Evolutionary conservation across 2,329 filamentous ascomycete genomes (phyloP), one percentile per base, ranked within the genome.

Genomic region (Trichoderma aggressivum): DNA sequence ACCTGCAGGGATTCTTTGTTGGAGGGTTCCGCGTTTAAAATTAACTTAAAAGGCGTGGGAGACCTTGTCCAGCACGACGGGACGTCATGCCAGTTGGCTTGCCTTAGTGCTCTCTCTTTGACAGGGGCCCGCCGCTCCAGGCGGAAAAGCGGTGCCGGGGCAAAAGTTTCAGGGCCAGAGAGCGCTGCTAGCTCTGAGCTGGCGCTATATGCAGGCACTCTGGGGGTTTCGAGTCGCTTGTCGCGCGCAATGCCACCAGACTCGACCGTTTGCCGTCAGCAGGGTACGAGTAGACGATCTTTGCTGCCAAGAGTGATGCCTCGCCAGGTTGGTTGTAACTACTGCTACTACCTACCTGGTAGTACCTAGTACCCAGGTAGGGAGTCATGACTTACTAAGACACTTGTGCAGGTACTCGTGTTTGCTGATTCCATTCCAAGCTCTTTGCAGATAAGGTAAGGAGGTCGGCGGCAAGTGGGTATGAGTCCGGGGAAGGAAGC

Each of bases 1-100:
- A 5, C 26, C n/a, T 2, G 63, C 50, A 58, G 65, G 56, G 65
- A 36, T 36, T 47, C 62, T 68, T 68, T 47, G 65, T 21, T 60
- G 36, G 55, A 59, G 36, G 32, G 63, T 32, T 21, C 30, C 26
- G 55, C 64, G 53, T 34, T 68, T 50, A 60, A 59, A 60, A 50
- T 60, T 68, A 68, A 58, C 36, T 68, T 47, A 68, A 34, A 30
- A 47, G 60, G 16, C 60, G 39, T 47, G 36, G 60, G 24, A 67
- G 55, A 21, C 39, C 34, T 53, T 63, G 59, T 55, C 59, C 68
- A 63, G 18, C 60, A 63, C 18, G 30, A 39, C 30, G 68, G 68
- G 59, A 70, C 60, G 68, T 63, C 68, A 63, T 62, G 58, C 34
- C 60, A 64, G 26, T 60, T 70, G 68, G 68, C 59, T 70, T 70